phyloP scores from a whole-genome alignment of 306 rosid genomes.

The Citrullus colocynthis region DNA sequence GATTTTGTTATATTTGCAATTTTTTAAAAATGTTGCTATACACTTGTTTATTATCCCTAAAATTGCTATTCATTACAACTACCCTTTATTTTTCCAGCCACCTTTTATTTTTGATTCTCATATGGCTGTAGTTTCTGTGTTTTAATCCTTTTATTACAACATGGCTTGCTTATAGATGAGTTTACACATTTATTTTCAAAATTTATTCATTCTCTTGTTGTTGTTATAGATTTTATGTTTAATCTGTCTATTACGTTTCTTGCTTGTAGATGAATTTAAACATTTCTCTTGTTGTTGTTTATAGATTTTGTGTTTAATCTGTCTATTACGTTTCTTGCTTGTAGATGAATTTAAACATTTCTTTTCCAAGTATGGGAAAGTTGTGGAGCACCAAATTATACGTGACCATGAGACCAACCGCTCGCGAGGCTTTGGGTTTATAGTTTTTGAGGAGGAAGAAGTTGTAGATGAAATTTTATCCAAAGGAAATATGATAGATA shows the following conservation, averaged over 20 bases:
- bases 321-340: neutral
- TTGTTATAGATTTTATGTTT: no score
- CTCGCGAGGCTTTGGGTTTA: slow-evolving; percentile 86
- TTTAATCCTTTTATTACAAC: neutral
- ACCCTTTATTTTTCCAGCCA: no score
- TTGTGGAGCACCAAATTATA: slow-evolving; percentile 79
- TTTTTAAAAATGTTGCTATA: no score
- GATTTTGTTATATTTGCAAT: no score
- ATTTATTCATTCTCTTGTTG: no score
- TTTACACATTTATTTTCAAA: slow-evolving; percentile 19
- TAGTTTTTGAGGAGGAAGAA: slow-evolving; percentile 75
- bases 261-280: slow-evolving; percentile 50
- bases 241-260: neutral
- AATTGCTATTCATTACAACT: no score
- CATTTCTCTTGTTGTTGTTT: neutral
- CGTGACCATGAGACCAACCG: slow-evolving; percentile 78
- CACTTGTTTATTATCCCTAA: no score
- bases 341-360: slow-evolving; percentile 64
- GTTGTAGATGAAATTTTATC: slow-evolving; percentile 70
- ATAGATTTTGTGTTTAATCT: neutral
- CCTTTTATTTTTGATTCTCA: neutral
- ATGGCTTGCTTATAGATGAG: slow-evolving; percentile 37
- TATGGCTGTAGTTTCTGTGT: neutral
- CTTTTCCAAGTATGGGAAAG: slow-evolving; percentile 60
- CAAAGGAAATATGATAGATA: slow-evolving; percentile 89